A percentile compares a stretch with the other conserved stretches of the same genome.
Evolutionary conservation across 2,329 filamentous ascomycete species (phyloP).

Genomic region (Rutstroemia sp.): DNA sequence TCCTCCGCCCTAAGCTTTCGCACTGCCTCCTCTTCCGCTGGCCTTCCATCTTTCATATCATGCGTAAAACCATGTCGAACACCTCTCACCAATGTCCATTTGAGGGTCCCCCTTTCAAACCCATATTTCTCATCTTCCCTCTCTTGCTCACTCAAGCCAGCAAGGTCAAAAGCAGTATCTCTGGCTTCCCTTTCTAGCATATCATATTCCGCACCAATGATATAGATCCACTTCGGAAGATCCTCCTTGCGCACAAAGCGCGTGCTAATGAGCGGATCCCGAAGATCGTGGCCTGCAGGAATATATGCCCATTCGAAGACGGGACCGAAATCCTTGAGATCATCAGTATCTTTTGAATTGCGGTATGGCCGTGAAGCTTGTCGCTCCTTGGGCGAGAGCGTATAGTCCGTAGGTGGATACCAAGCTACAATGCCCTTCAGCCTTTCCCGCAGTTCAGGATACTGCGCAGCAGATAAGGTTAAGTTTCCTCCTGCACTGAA

Average conservation of each 20-base stretch:
- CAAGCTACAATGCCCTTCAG: slow-evolving; percentile 35
- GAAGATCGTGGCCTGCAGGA: slow-evolving; percentile 18
- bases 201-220: slow-evolving; percentile 17
- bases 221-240: slow-evolving; percentile 18
- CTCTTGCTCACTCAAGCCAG: slow-evolving; percentile 7
- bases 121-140: slow-evolving; percentile 7
- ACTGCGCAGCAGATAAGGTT: slow-evolving; percentile 34
- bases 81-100: slow-evolving; percentile 14
- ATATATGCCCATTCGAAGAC: slow-evolving; percentile 23
- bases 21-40: slow-evolving; percentile 10
- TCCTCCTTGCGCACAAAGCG: slow-evolving; percentile 17
- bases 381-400: slow-evolving; percentile 28
- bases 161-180: slow-evolving; percentile 13
- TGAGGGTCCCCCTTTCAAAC: slow-evolving; percentile 17
- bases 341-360: slow-evolving; percentile 14
- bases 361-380: slow-evolving; percentile 29
- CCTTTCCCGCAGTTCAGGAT: slow-evolving; percentile 28
- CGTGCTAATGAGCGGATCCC: slow-evolving; percentile 20
- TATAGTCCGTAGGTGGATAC: slow-evolving; percentile 39
- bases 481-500: slow-evolving; percentile 47
- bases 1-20: slow-evolving; percentile 10
- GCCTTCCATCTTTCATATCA: slow-evolving; percentile 11
- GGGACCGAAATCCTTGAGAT: slow-evolving; percentile 12
- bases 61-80: slow-evolving; percentile 19
- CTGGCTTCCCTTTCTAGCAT: slow-evolving; percentile 17